Evolutionary conservation across 148 eudicot genomes (phyloP).

Genomic region (Amaranthus palmeri): DNA sequence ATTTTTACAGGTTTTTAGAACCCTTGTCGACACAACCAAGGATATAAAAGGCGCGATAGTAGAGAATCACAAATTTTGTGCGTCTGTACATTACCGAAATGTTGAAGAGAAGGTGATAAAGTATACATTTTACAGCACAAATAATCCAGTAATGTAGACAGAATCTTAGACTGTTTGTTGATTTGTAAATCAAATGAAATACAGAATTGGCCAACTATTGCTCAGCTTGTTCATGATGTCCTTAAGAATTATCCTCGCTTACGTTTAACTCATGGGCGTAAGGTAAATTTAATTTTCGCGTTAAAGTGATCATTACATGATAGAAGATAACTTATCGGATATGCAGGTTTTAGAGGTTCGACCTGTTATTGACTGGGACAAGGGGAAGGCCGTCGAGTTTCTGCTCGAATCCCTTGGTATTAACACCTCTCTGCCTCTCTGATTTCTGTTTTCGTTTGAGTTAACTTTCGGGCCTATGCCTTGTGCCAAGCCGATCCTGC

Average conservation of each 20-base stretch:
- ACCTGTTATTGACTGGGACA: conserved; percentile 80
- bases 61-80: conserved; percentile 86
- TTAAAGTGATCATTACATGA: no score
- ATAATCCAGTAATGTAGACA: not conserved
- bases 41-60: conserved; percentile 72
- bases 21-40: conserved; percentile 60
- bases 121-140: not conserved
- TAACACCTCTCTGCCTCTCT: not conserved
- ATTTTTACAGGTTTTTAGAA: conserved; percentile 55
- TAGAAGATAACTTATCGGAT: no score
- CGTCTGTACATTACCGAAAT: conserved; percentile 87
- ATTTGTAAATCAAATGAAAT: not conserved
- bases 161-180: not conserved
- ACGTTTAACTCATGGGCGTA: conserved; percentile 83
- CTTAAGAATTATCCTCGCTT: conserved; percentile 68
- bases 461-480: no score
- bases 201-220: conserved; percentile 75
- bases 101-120: conserved; percentile 74
- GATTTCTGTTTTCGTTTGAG: no score
- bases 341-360: conserved; percentile 91
- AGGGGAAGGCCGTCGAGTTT: conserved; percentile 90
- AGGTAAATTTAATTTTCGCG: conserved; percentile 38
- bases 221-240: conserved; percentile 68
- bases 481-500: no score
- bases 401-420: conserved; percentile 81